Base-by-base conservation (phyloP, 306 rosid genomes). In the Quercus aquifolioides region DNA sequence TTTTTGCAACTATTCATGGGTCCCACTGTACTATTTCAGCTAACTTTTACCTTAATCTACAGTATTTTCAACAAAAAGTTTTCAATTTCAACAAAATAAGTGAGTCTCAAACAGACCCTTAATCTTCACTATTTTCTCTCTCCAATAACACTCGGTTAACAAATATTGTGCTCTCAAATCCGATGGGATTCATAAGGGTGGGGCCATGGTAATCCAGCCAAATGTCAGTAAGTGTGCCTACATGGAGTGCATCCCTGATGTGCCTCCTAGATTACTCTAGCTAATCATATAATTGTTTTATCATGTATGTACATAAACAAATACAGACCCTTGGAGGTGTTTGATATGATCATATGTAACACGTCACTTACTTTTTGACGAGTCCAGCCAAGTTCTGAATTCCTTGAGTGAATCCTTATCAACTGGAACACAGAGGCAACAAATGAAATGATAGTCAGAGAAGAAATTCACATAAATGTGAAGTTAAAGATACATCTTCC, bases 301-400 rank as follows among this genome's bases (percentile, higher is more conserved):
- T 60, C 30, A 60, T 60, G 25, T 12, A 12, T 25, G 25, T 12
- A 1, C 17, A 58, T 58, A 49, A 46, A 49, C 23, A 46, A 69
- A 71, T 17, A 23, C 35, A 41, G 52, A 14, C 74, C 56, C 23
- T 20, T 51, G 15, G 56, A 71, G 28, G 15, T 59, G 65, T 21
- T 31, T 21, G 14, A 13, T 21, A 59, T 59, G 65, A 59, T 59
- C 14, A 21, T 58, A 21, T 21, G 65, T n/a, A 59, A 25, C 18
- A 60, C 12, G 19, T 74, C 38, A 83, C 97, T 87, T 87, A 95
- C 99, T 83, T 95, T 95, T 83, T 92, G 99, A 46, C 98, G 97
- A 86, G 94, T 91, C 99, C 97, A 95, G 75, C 92, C 92, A 75
- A 68, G 78, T 77, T 84, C 90, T 68, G 78, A 79, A 69, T 85